Percentiles rank a stretch among this genome's conserved stretches.
phyloP scores from a whole-genome alignment of 305 asterid genomes.

The Andrographis paniculata region DNA sequence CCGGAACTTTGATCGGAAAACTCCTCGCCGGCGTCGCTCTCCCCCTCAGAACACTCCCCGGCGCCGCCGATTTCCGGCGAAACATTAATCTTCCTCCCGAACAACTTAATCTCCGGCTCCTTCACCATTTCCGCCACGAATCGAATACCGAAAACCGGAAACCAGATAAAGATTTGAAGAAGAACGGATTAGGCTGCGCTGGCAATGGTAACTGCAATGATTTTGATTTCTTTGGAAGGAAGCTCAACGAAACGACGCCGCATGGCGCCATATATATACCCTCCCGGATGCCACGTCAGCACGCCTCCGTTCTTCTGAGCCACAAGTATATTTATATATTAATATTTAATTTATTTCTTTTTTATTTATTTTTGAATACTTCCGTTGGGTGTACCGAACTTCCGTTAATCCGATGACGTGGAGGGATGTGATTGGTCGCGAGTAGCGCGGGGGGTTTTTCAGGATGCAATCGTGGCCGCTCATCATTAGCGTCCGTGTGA shows the following conservation, averaged over 20 bases:
- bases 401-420: too few relatives aligned
- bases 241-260: constrained; percentile 1
- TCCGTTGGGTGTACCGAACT: too few relatives aligned
- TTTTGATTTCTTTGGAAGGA: constrained; percentile 26
- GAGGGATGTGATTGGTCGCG: too few relatives aligned
- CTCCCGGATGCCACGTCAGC: constrained; percentile 64
- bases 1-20: constrained; percentile 10
- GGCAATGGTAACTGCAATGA: constrained; percentile 32
- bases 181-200: constrained; percentile 22
- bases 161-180: constrained; percentile 1
- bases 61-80: too few relatives aligned
- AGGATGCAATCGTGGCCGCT: too few relatives aligned
- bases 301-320: constrained; percentile 37
- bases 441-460: too few relatives aligned
- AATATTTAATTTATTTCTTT: too few relatives aligned
- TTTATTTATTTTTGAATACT: too few relatives aligned
- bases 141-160: too few relatives aligned
- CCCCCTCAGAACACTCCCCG: neutral
- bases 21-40: neutral
- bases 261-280: neutral
- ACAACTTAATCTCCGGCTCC: neutral
- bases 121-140: neutral
- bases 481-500: too few relatives aligned
- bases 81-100: neutral
- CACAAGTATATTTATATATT: constrained; percentile 38